These are phyloP conservation scores for Phytophthora boehmeriae DNA, from an alignment of 352 stramenopile species.

Conservation along the genomic window DNA sequence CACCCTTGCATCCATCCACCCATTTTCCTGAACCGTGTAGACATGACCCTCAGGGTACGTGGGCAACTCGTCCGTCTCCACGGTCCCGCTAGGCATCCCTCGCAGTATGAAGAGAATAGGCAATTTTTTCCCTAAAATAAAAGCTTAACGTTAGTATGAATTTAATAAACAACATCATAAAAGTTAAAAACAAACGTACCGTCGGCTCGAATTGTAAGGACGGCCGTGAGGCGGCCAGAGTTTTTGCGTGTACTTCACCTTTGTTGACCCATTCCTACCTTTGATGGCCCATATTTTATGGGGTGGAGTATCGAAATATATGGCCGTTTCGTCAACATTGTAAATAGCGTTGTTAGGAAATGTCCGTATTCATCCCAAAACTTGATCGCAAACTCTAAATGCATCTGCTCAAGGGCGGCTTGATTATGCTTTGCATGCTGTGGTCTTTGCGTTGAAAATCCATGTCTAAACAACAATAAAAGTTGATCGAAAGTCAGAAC, in stretches of 20 bases:
- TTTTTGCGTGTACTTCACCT: constrained; percentile 9
- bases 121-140: constrained; percentile 7
- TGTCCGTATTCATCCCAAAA: background rate
- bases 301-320: background rate
- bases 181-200: constrained; percentile 8
- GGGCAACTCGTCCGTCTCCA: constrained; percentile 2
- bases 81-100: constrained; percentile 1
- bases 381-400: constrained; percentile 5
- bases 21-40: constrained; percentile 7
- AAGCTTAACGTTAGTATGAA: background rate
- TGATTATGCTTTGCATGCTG: constrained; percentile 1
- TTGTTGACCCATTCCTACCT: background rate
- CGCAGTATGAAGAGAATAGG: constrained; percentile 13
- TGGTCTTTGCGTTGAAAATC: constrained; percentile 6
- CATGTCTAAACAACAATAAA: constrained; percentile 8
- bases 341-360: background rate
- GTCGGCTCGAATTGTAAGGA: background rate
- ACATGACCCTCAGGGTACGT: background rate
- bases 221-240: background rate
- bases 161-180: constrained; percentile 2
- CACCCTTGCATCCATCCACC: constrained; percentile 8
- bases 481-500: too few relatives aligned
- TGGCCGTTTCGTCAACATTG: background rate
- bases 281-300: constrained; percentile 10
- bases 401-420: constrained; percentile 3